phyloP scores from a whole-genome alignment of 129 eudicot genomes.

The Ambrosia trifida region DNA sequence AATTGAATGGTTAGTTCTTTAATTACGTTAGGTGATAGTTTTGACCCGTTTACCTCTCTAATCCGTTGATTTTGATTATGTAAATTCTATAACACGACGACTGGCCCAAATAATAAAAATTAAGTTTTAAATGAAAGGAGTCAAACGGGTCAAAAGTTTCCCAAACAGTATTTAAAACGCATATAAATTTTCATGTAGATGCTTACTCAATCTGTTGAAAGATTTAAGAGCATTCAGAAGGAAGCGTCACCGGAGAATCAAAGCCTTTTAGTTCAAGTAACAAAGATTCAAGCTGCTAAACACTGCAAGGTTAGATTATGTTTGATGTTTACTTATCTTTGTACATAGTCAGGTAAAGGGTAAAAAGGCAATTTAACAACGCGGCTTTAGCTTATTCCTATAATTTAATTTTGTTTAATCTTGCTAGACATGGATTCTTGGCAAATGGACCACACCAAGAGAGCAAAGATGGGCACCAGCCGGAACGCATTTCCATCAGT shows the following conservation, averaged over 20 bases:
- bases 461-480: constrained; percentile 83
- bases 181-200: constrained; percentile 40
- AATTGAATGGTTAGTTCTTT: too few species aligned
- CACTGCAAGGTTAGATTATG: constrained; percentile 62
- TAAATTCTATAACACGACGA: background rate
- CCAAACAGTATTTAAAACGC: too few species aligned
- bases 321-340: background rate
- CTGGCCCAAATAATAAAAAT: background rate
- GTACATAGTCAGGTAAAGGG: constrained; percentile 15
- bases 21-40: background rate
- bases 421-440: constrained; percentile 76
- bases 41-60: background rate
- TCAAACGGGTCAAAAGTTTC: background rate
- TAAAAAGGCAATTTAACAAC: constrained; percentile 12
- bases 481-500: constrained; percentile 91
- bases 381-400: background rate
- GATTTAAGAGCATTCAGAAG: constrained; percentile 65
- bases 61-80: background rate
- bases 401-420: constrained; percentile 5
- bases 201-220: constrained; percentile 75
- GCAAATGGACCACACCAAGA: constrained; percentile 84
- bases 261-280: constrained; percentile 66
- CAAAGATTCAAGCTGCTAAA: constrained; percentile 67
- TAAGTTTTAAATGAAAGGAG: background rate
- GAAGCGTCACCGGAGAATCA: constrained; percentile 61